Base-by-base conservation (phyloP, 768 basidiomycete species). In the Termitomyces sp. region DNA sequence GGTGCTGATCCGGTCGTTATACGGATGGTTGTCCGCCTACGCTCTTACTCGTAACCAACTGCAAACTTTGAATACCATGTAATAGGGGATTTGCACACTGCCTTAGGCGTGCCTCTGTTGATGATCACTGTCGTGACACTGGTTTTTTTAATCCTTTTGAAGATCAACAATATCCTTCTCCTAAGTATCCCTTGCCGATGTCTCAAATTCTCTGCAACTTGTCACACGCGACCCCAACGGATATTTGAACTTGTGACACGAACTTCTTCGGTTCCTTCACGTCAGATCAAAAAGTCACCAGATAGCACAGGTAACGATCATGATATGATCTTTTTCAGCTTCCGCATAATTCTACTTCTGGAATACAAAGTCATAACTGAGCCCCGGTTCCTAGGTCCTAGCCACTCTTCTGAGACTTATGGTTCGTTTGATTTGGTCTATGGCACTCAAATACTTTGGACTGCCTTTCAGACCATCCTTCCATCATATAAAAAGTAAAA, bases 1-100 rank as follows among this genome's bases (percentile, higher is more conserved):
- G 63, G 61, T 47, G 63, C 62, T 36, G 56, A 61, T n/a, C 55
- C 64, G 23, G 44, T 35, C 10, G 32, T 10, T 9, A 33, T 23
- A n/a, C 38, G 46, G 26, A 41, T 53, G 38, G 7, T 47, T 23
- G 36, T 14, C 33, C 20, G 18, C 44, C 7, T 46, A 38, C 16
- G 35, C 14, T 28, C 23, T n/a, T 30, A n/a, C n/a, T 30, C 28
- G 53, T 30, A 28, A 28, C 30, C 5, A 26, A n/a, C 28, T 20
- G 18, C 12, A 40, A 32, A n/a, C 23, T 54, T 40, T 30, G 2
- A 54, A 54, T 26, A 44, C 35, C 4, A 38, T 56, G 35, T 20
- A n/a, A 41, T 28, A 13, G 40, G 28, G 32, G 41, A 30, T 41
- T 30, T 54, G 40, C 28, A 13, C 28, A 43, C 41, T 32, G n/a